Base-by-base conservation (phyloP, 495 filamentous ascomycete genomes). In the Neohortaea acidophila region DNA sequence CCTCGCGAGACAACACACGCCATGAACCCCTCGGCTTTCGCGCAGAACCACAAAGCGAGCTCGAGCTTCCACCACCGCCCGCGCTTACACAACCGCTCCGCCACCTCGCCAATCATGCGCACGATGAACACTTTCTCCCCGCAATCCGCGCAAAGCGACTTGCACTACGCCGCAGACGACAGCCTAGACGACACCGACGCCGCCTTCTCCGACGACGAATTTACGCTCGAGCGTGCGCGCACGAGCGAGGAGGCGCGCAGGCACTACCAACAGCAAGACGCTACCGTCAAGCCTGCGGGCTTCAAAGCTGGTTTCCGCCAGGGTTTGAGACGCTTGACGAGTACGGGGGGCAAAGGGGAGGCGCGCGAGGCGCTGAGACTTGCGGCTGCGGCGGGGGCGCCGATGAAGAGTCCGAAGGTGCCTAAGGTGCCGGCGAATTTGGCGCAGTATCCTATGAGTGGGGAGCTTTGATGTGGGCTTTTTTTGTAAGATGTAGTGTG, bases 11-110 rank as follows among this genome's bases (percentile, higher is more conserved):
- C n/a, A n/a, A 61, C 69, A 15, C 73, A 72, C 21, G 59, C 77
- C 1, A 81, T 81, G 66, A 79, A 66, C 38, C 77, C 77, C 0
- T 69, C 51, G 14, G 64, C 64, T 21, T 67, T 68, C 44, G 62
- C 60, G 2, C 41, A 45, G 25, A 14, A 36, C 8, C 8, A 2
- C 21, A 3, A n/a, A 19, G n/a, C 10, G 7, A 20, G 18, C 20
- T 17, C 10, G 29, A 15, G 4, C 13, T 2, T 43, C 10, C 24
- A 29, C 2, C 11, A 38, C 10, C 54, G 59, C 2, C 57, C 59
- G 4, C 54, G 55, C 30, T 43, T 62, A 9, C 57, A 59, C 36
- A 48, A 55, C 26, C 57, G 59, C 28, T 57, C 59, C 23, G 37
- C 60, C 8, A 62, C 59, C 13, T 57, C 59, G 3, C 59, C 59